Percentiles rank a stretch among this genome's conserved stretches.
Conservation (phyloP, 192 early-diverging fungal genomes). For the Lunasporangiospora selenospora region DNA sequence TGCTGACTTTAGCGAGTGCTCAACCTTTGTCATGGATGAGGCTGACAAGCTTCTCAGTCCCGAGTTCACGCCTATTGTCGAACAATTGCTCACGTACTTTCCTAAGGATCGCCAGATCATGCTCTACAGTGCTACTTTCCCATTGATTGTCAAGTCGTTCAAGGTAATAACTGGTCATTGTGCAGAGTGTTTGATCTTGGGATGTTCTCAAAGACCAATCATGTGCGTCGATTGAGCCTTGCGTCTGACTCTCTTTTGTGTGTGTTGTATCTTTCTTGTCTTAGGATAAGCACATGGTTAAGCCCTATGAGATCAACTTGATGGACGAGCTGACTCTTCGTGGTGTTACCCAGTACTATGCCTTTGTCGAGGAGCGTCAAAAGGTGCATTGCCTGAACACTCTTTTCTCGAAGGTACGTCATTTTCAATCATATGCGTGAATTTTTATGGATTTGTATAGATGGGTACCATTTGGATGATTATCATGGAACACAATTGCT, state of each 20-base stretch:
- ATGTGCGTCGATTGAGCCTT: too few relatives aligned
- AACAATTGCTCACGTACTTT: constrained; percentile 93
- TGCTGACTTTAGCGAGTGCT: constrained; percentile 88
- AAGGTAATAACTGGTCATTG: too few relatives aligned
- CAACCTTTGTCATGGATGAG: constrained; percentile 98
- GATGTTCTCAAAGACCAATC: too few relatives aligned
- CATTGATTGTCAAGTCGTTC: constrained; percentile 96
- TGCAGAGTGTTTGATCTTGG: too few relatives aligned
- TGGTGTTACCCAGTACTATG: constrained; percentile 99
- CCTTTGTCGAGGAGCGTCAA: constrained; percentile 98
- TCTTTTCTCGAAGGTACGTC: constrained; percentile 87
- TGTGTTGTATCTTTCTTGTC: neutral
- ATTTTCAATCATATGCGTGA: constrained; percentile 1
- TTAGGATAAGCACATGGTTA: constrained; percentile 89
- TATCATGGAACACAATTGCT: too few relatives aligned
- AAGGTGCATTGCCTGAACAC: constrained; percentile 97
- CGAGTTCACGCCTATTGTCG: constrained; percentile 98
- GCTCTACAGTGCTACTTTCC: constrained; percentile 97
- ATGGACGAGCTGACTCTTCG: constrained; percentile 99
- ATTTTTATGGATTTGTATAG: too few relatives aligned
- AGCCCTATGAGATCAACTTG: constrained; percentile 98
- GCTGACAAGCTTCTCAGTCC: constrained; percentile 98
- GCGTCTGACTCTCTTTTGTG: too few relatives aligned
- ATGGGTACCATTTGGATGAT: too few relatives aligned
- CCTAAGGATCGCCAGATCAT: constrained; percentile 92